Evolutionary conservation across 2,329 filamentous ascomycete genomes (phyloP).

Genomic region (Pseudogymnoascus sp.): DNA sequence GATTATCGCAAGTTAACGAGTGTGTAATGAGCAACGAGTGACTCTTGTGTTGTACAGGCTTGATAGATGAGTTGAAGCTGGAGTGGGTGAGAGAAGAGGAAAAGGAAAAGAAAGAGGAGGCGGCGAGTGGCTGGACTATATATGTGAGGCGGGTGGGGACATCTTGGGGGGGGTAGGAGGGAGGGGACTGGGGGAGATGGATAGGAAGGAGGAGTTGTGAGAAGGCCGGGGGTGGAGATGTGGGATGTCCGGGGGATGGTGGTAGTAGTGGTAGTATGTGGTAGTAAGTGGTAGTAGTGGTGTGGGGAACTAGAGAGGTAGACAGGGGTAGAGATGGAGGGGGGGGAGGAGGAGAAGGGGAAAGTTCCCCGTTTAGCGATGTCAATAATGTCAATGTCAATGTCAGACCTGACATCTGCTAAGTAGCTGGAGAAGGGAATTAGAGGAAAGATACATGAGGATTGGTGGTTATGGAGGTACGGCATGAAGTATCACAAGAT

Average conservation of each 20-base stretch:
- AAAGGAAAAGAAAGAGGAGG: neutral
- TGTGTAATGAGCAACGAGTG: constrained; percentile 1
- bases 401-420: neutral
- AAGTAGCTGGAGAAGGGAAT: neutral
- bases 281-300: neutral
- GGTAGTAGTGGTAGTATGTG: too few species aligned
- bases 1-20: neutral
- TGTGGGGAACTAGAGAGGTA: neutral
- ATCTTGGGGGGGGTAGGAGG: neutral
- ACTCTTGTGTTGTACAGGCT: neutral
- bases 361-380: neutral
- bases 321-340: neutral
- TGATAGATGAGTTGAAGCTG: neutral
- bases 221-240: too few species aligned
- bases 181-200: neutral
- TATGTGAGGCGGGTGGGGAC: neutral
- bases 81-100: neutral
- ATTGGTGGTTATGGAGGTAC: neutral
- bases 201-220: too few species aligned
- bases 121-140: neutral
- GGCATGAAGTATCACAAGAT: neutral
- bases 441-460: neutral
- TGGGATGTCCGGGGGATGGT: too few species aligned
- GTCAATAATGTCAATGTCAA: neutral
- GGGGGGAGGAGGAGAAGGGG: neutral